Evolutionary conservation across 2,329 filamentous ascomycete species (phyloP).

Genomic region (Talaromyces sp.): DNA sequence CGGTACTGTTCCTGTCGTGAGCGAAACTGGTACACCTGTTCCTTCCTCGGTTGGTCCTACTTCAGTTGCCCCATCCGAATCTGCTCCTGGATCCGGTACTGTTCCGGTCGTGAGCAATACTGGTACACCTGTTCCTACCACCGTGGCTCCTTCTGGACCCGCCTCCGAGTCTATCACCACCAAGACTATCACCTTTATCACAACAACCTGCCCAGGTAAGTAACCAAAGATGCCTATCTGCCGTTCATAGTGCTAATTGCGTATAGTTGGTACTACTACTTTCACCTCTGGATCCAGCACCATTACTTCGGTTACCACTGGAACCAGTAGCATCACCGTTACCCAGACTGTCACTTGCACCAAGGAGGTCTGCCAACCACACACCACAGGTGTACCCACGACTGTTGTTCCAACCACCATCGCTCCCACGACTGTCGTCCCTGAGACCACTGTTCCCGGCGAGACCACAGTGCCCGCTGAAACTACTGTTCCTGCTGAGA

Average conservation of each 20-base stretch:
- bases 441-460: not conserved
- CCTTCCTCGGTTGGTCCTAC: not conserved
- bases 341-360: conserved; percentile 18
- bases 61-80: not conserved
- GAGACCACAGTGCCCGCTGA: not conserved
- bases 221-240: not conserved
- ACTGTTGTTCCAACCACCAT: not conserved
- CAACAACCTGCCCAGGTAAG: conserved; percentile 19
- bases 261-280: conserved; percentile 14
- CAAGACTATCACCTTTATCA: conserved; percentile 17
- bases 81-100: not conserved
- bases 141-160: not conserved
- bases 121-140: not conserved
- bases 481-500: not conserved
- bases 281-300: conserved; percentile 14
- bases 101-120: not conserved
- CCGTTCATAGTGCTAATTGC: not conserved
- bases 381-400: not conserved
- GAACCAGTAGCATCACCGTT: conserved; percentile 17
- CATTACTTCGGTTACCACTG: conserved; percentile 12
- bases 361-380: conserved; percentile 17
- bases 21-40: not conserved
- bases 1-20: not conserved
- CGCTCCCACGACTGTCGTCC: conserved; percentile 7
- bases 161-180: conserved; percentile 15